Percentiles rank a stretch among this genome's conserved stretches.
These are phyloP conservation scores for Solanum infundibuliforme DNA, from an alignment of 257 asterid species.

Conservation along the genomic window DNA sequence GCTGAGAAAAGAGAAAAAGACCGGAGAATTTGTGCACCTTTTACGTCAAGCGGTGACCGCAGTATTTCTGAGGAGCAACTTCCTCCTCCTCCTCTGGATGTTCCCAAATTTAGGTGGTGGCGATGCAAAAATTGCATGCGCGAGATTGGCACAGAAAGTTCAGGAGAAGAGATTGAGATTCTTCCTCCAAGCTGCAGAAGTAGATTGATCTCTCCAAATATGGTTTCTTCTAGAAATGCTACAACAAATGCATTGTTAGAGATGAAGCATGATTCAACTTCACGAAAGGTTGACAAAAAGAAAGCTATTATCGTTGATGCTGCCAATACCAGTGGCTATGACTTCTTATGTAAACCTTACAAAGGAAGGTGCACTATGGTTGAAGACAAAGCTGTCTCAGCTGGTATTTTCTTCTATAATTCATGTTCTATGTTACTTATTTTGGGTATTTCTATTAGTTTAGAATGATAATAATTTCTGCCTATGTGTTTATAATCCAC, in stretches of 20 bases:
- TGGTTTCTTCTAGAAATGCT: not conserved
- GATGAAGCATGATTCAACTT: not conserved
- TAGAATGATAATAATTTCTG: not conserved
- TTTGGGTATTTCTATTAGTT: not conserved
- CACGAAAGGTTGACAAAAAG: not conserved
- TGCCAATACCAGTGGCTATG: not conserved
- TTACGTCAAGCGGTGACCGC: constrained; percentile 17
- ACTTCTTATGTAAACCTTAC: not conserved
- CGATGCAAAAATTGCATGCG: constrained; percentile 36
- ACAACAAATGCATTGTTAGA: not conserved
- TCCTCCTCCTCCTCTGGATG: constrained; percentile 35
- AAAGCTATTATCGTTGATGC: not conserved
- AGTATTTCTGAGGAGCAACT: constrained; percentile 9
- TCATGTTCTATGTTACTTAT: not conserved
- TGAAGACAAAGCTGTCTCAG: not conserved
- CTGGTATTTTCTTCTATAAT: not conserved
- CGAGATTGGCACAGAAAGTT: constrained; percentile 3
- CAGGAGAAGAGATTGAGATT: not conserved
- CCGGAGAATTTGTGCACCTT: constrained; percentile 31
- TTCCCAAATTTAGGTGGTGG: constrained; percentile 68
- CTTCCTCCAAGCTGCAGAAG: not conserved
- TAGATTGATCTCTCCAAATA: not conserved
- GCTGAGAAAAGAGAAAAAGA: constrained; percentile 54
- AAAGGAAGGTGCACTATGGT: not conserved
- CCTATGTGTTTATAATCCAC: not conserved